Evolutionary conservation across 257 asterid species (phyloP), one percentile per base, ranked within the genome.

Genomic region (Jaltomata sinuosa): DNA sequence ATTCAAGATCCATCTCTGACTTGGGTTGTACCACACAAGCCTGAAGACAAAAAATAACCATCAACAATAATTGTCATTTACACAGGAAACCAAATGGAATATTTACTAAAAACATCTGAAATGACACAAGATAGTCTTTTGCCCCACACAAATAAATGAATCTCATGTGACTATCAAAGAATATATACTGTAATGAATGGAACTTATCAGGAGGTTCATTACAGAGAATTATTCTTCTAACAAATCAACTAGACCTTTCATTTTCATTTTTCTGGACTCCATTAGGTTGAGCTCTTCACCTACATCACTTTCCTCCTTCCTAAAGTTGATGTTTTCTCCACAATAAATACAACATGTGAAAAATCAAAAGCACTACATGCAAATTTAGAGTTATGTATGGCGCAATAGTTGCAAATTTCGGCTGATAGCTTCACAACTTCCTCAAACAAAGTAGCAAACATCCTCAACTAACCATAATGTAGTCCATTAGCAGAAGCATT

Each of bases 1-100:
- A 94, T 83, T 94, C 91, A 86, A 95, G 95, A 84, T 95, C 99
- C 87, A 95, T 95, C 91, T 94, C 99, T 4, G 92, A 77, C 88
- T 94, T 95, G 5, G 99, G 99, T 87, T 95, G 99, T 92, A 95
- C 98, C 87, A 90, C 96, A 67, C 99, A 95, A 65, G 94, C 99
- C 99, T 95, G 38, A 45, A 77, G 80, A 87, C 64, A 25, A 42
- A 82, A 25, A 52, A 87, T 74, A 82, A 49, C 32, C 59, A 47
- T 40, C 79, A 65, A 54, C 29, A 19, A 27, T 27, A 49, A 29
- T 47, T 49, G 81, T 16, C 81, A 76, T 49, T 76, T 76, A 25
- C 40, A 76, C 62, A 15, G 14, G 81, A 3, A 49, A 76, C 42
- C 62, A 40, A 27, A 61, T 21, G 61, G 79, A 89, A 80, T 78